Conservation (phyloP, 2,329 filamentous ascomycete species). For the Ascochyta pisi region DNA sequence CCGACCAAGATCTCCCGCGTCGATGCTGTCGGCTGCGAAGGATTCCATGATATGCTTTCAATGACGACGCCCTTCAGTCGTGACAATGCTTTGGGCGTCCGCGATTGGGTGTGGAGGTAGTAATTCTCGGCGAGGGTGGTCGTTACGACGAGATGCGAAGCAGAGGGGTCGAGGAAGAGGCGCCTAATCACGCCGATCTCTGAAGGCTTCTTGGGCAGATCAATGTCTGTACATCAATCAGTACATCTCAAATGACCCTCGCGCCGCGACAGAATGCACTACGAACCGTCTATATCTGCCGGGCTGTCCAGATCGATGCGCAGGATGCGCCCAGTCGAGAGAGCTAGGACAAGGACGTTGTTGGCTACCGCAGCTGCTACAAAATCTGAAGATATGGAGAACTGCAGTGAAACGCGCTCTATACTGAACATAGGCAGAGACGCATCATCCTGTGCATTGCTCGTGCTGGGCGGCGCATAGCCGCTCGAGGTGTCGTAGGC, state of each 20-base stretch:
- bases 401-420: conserved; percentile 89
- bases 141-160: conserved; percentile 90
- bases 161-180: conserved; percentile 97
- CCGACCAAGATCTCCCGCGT: conserved; percentile 94
- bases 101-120: conserved; percentile 95
- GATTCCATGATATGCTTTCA: conserved; percentile 93
- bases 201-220: conserved; percentile 89
- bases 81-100: conserved; percentile 81
- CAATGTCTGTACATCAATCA: conserved; percentile 72
- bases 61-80: conserved; percentile 86
- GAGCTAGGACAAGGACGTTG: conserved; percentile 90
- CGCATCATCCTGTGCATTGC: conserved; percentile 65
- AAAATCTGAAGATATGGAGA: conserved; percentile 93
- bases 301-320: conserved; percentile 93
- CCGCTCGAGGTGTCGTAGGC: conserved; percentile 74
- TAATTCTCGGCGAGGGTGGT: conserved; percentile 95
- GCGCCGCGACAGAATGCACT: neutral
- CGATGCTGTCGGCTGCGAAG: conserved; percentile 87
- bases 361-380: conserved; percentile 96
- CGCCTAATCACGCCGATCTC: conserved; percentile 91
- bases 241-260: neutral
- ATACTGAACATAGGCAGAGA: conserved; percentile 91
- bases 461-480: conserved; percentile 73
- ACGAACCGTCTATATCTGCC: conserved; percentile 81
- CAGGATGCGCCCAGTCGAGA: conserved; percentile 90